Base-by-base conservation (phyloP, 768 basidiomycete genomes). In the Suillus subaureus region DNA sequence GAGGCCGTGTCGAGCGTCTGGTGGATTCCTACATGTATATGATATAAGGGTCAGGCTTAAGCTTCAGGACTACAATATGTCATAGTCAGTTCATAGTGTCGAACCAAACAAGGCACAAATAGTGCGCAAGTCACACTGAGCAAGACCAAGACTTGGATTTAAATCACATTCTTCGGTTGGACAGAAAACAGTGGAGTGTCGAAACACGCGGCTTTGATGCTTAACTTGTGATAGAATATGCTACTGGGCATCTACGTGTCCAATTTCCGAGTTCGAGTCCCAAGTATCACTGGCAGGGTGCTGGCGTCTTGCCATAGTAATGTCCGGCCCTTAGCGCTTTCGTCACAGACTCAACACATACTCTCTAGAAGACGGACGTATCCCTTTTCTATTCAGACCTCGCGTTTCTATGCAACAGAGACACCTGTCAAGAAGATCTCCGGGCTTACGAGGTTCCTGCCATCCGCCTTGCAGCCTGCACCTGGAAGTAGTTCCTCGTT, bases 401-500 rank as follows among this genome's bases (percentile, higher is more conserved):
- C 47, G 23, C 68, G 73, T 6, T 57, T 31, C 5, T 68, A 69
- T 37, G 57, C 68, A 9, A 66, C 73, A n/a, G 57, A 57, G 28
- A 21, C 69, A 4, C 56, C 67, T 0, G 33, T 64, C 11, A n/a
- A 43, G 18, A 65, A 51, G 21, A 68, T 67, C 31, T 51, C 70
- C 1, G 45, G 74, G 26, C 62, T 79, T 26, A 55, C 73, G 18
- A 75, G 76, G 23, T 54, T 80, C 61, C 54, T 75, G 31, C 74
- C 81, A 4, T 68, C 76, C 1, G 62, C 76, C 4, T 66, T 85
- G 62, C 72, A 67, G 37, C 79, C 75, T 13, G 74, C 79, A 6
- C 78, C 82, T 4, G 67, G 82, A 54, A 81, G 81, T 51, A 76
- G 82, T 11, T 88, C 92, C 1, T 93, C 91, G 1, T 84, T 94